Base-by-base conservation (phyloP, 2,329 filamentous ascomycete species). In the Helotiales sp. region DNA sequence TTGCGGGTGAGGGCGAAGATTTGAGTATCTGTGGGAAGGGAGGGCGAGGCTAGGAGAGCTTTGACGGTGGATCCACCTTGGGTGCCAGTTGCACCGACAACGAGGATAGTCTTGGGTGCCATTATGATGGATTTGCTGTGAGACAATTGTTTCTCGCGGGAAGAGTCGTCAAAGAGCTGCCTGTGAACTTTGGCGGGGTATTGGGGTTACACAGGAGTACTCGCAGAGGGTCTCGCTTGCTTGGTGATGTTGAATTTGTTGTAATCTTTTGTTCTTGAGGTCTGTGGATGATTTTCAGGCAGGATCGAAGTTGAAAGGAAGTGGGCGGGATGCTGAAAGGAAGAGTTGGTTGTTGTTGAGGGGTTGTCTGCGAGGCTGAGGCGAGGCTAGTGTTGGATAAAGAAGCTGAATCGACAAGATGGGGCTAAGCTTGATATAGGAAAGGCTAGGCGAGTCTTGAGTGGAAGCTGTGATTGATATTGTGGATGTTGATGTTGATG, bases 1-100 rank as follows among this genome's bases (percentile, higher is more conserved):
- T 87, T 77, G 59, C 85, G 81, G 2, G 85, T 87, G 22, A 88
- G 75, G 6, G 85, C 86, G 15, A 62, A 52, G 24, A 66, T 60
- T 44, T 57, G 40, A 15, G 60, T 49, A 12, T 52, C 36, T 29
- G 53, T n/a, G 22, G 52, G 54, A 25, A 52, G 53, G 54, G 5
- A 60, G 44, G 38, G 72, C 24, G 38, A 51, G 25, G 52, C 29
- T 85, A 74, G 52, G 17, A 76, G 66, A 25, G 66, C 67, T n/a
- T 63, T 63, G 46, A 73, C 63, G 25, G 71, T 66, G 12, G 69
- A 65, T n/a, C 68, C 61, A 22, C 72, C 73, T 67, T 74, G 72
- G 36, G 69, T 71, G 38, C 73, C 73, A 2, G 72, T 73, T 30
- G 71, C 71, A 25, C 72, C 72, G 8, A 67, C 64, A 36, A 73